Evolutionary conservation across 1,284 basidiomycete genomes (phyloP), one percentile per base, ranked within the genome.

Genomic region (Naganishia liquefaciens): DNA sequence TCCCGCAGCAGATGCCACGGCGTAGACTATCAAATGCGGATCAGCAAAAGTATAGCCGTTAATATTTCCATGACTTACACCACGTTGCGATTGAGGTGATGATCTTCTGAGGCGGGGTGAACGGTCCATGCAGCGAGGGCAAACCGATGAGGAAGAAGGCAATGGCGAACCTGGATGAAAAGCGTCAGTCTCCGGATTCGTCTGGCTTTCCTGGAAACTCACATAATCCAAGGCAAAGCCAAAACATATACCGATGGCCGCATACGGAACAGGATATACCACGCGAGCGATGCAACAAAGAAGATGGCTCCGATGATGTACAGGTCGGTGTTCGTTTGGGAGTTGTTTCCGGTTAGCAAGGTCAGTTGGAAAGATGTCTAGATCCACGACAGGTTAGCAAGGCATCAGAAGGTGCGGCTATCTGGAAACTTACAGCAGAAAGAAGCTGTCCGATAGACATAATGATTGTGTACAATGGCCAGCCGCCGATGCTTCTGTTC

Each of bases 281-380:
- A 95, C 63, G 89, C 86, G 50, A 86, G 82, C 5, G 92, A 91
- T 7, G 91, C 86, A 13, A 86, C 90, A 51, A 93, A 81, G 82
- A 94, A 94, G 69, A 95, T 78, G 39, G 84, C 86, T 63, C 91
- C 89, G 28, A 95, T 85, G 61, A 94, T 90, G 75, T 94, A 95
- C n/a, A 93, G 83, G 74, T 93, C 89, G 39, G 89, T 70, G 71
- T 88, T 82, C 66, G 87, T 85, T 74, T 91, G 86, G 78, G 87
- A 91, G 72, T 90, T 92, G 72, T 87, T 85, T 62, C 92, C 92
- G 27, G 89, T 88, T 42, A 94, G 82, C 30, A 94, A 81, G 25
- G 90, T 93, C 72, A 94, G 88, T 80, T 95, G 92, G 86, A 94
- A 95, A 75, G 91, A 93, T n/a, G 91, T 93, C 43, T 77, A 64